Evolutionary conservation across 495 filamentous ascomycete species (phyloP).

Genomic region (Hypoxylon rickii): DNA sequence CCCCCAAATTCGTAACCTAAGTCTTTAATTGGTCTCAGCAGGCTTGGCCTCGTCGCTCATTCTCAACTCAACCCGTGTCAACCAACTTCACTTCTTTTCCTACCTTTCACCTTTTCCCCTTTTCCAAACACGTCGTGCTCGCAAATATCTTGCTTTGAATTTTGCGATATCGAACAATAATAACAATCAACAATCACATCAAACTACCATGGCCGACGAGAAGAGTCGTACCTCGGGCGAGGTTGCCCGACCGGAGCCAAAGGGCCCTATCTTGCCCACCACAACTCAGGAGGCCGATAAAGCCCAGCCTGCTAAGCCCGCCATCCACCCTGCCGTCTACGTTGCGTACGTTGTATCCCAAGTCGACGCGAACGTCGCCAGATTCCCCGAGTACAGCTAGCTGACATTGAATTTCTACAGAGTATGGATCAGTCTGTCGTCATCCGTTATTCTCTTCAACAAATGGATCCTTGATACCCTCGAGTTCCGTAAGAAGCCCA

Average conservation of each 20-base stretch:
- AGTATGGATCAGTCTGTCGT: constrained; percentile 88
- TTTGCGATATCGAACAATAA: constrained; percentile 4
- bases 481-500: constrained; percentile 72
- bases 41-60: constrained; percentile 40
- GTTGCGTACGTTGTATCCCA: constrained; percentile 68
- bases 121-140: constrained; percentile 52
- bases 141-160: constrained; percentile 7
- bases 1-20: constrained; percentile 10
- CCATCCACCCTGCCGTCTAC: constrained; percentile 85
- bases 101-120: constrained; percentile 40
- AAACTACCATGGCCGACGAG: constrained; percentile 74
- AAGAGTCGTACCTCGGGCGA: constrained; percentile 82
- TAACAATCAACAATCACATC: constrained; percentile 42
- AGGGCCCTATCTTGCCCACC: constrained; percentile 72
- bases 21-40: constrained; percentile 36
- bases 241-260: constrained; percentile 56
- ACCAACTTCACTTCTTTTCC: constrained; percentile 21
- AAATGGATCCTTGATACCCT: constrained; percentile 90
- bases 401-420: constrained; percentile 52
- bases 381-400: not conserved
- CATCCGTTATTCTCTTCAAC: constrained; percentile 96
- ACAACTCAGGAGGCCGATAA: constrained; percentile 75
- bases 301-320: constrained; percentile 60
- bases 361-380: not conserved
- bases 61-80: constrained; percentile 14